These are phyloP conservation scores for Malassezia equina DNA, from an alignment of 1,284 basidiomycete species.

Conservation along the genomic window DNA sequence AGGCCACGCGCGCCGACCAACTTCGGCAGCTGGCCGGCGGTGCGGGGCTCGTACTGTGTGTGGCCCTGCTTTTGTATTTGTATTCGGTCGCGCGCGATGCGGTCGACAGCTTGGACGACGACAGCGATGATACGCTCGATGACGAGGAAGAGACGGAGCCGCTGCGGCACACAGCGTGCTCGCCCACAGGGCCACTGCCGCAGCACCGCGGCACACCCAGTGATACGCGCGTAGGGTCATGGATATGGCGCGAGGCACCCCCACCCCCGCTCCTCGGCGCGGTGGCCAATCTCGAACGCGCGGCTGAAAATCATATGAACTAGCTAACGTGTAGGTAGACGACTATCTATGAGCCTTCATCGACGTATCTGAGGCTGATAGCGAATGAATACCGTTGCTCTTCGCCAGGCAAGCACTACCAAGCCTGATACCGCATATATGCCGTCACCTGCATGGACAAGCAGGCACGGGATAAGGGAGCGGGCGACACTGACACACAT, in stretches of 20 bases:
- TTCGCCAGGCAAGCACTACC: slow-evolving; percentile 20
- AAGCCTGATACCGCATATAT: slow-evolving; percentile 18
- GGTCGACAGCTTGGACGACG: slow-evolving; percentile 60
- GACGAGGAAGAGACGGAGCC: slow-evolving; percentile 12
- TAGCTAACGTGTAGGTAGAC: slow-evolving; percentile 13
- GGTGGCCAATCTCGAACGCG: slow-evolving; percentile 12
- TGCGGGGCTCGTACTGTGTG: slow-evolving; percentile 61
- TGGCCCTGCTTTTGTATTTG: slow-evolving; percentile 68
- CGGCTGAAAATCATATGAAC: slow-evolving; percentile 4
- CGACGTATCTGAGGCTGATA: slow-evolving; percentile 20
- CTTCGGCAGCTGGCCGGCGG: slow-evolving; percentile 61
- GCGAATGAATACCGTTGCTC: slow-evolving; percentile 18
- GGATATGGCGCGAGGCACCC: not conserved
- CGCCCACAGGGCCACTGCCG: not conserved
- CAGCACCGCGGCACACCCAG: not conserved
- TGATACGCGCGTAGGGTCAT: not conserved
- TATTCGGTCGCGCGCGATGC: slow-evolving; percentile 67
- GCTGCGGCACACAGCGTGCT: not conserved
- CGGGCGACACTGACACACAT: slow-evolving; percentile 6
- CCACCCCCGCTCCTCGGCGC: not conserved
- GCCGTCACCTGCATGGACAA: slow-evolving; percentile 11
- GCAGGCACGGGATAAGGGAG: slow-evolving; percentile 19
- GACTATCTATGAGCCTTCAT: slow-evolving; percentile 23
- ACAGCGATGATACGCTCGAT: slow-evolving; percentile 22
- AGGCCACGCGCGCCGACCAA: slow-evolving; percentile 49